Conservation (phyloP, 2,329 filamentous ascomycete species). For the Fusarium sulawesiense region DNA sequence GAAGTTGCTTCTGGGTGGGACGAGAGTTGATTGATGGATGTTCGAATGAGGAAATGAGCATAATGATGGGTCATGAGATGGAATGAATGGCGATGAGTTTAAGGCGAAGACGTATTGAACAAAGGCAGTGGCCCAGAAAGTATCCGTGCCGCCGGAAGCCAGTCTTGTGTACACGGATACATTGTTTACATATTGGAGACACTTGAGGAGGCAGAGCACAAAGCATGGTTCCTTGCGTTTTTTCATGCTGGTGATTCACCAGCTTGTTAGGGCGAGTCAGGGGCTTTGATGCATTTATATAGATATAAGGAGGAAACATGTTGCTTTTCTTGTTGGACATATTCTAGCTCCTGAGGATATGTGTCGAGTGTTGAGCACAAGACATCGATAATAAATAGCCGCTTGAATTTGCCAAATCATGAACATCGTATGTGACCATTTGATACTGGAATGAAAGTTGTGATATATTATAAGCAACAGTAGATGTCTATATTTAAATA, state of each 20-base stretch:
- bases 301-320: conserved; percentile 29
- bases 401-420: conserved; percentile 7
- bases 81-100: conserved; percentile 19
- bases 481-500: neutral
- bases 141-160: conserved; percentile 7
- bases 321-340: conserved; percentile 26
- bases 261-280: neutral
- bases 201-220: conserved; percentile 24
- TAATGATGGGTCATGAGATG: conserved; percentile 32
- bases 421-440: neutral
- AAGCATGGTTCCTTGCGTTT: conserved; percentile 29
- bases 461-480: neutral
- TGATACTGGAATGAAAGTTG: neutral
- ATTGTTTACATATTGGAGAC: conserved; percentile 21
- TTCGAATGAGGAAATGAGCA: conserved; percentile 36
- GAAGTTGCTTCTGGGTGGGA: conserved; percentile 15
- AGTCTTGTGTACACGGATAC: conserved; percentile 19
- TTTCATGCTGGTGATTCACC: conserved; percentile 18
- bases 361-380: conserved; percentile 19
- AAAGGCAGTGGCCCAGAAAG: conserved; percentile 12
- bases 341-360: conserved; percentile 9
- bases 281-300: conserved; percentile 42
- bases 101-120: conserved; percentile 17
- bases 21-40: conserved; percentile 32
- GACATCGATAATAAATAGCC: conserved; percentile 21